Evolutionary conservation across 2,329 filamentous ascomycete genomes (phyloP).

Genomic region (Aspergillus novofumigatus): DNA sequence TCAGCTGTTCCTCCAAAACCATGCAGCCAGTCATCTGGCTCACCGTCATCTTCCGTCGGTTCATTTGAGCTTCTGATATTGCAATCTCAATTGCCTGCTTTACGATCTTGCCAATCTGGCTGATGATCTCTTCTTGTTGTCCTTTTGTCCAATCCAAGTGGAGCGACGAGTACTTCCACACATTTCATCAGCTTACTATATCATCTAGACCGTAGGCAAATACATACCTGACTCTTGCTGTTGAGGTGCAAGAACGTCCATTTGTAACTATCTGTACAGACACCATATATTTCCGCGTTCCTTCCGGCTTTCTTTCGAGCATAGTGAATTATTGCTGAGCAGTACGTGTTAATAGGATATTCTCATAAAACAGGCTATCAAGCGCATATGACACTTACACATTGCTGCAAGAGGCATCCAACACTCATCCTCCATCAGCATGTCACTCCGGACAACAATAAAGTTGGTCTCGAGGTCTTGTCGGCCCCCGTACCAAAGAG

Average conservation of each 20-base stretch:
- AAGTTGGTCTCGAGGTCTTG: neutral
- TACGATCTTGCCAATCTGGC: neutral
- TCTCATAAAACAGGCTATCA: no score
- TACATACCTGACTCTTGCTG: neutral
- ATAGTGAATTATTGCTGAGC: neutral
- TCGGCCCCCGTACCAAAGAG: neutral
- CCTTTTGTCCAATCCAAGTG: neutral
- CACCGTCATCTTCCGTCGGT: neutral
- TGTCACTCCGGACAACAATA: neutral
- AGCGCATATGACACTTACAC: neutral
- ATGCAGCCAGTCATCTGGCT: neutral
- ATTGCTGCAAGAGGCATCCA: neutral
- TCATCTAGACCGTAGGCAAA: neutral
- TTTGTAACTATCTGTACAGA: conserved; percentile 1
- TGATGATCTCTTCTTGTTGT: neutral
- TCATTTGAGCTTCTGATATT: neutral
- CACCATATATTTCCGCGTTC: neutral
- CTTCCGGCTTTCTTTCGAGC: neutral
- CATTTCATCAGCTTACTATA: neutral
- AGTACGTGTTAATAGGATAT: neutral
- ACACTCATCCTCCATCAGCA: neutral
- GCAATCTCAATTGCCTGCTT: neutral
- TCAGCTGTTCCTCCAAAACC: neutral
- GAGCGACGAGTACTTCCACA: neutral
- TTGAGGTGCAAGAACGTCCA: conserved; percentile 2